phyloP scores from a whole-genome alignment of 2,329 filamentous ascomycete species.

The Calonectria naviculata region DNA sequence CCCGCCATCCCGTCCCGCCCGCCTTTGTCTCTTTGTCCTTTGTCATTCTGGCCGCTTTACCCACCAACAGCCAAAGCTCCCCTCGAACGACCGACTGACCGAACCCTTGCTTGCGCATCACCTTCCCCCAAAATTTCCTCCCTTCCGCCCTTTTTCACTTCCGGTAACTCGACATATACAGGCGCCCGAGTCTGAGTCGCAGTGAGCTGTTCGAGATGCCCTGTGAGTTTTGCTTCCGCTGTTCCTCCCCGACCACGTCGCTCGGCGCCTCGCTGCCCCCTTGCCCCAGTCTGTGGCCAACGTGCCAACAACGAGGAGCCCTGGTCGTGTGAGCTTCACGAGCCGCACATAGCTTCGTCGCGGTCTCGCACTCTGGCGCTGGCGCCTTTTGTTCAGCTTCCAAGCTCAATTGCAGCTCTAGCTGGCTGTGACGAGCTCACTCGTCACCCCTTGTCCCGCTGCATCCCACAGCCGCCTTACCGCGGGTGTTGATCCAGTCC shows the following conservation, averaged over 20 bases:
- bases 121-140: constrained; percentile 17
- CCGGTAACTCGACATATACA: constrained; percentile 28
- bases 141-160: constrained; percentile 30
- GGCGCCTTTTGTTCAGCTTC: constrained; percentile 11
- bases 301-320: constrained; percentile 19
- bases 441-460: neutral
- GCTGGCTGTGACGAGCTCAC: constrained; percentile 17
- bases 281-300: constrained; percentile 15
- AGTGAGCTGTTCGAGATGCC: constrained; percentile 48
- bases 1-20: constrained; percentile 35
- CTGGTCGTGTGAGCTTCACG: constrained; percentile 18
- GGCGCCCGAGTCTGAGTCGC: constrained; percentile 35
- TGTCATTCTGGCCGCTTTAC: constrained; percentile 20
- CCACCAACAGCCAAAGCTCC: constrained; percentile 29
- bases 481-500: constrained; percentile 11
- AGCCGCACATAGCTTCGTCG: constrained; percentile 15
- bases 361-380: constrained; percentile 7
- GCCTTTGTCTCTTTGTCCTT: constrained; percentile 23
- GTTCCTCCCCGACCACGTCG: constrained; percentile 1
- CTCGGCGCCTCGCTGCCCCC: neutral
- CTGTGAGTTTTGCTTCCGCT: constrained; percentile 44
- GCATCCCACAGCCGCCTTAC: constrained; percentile 10
- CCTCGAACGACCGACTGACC: constrained; percentile 31
- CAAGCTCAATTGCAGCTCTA: constrained; percentile 37
- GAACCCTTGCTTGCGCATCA: constrained; percentile 11